Percentiles rank a stretch among this genome's conserved stretches.
Conservation (phyloP, 164 flowering plant species). For the Magnolia officinalis region DNA sequence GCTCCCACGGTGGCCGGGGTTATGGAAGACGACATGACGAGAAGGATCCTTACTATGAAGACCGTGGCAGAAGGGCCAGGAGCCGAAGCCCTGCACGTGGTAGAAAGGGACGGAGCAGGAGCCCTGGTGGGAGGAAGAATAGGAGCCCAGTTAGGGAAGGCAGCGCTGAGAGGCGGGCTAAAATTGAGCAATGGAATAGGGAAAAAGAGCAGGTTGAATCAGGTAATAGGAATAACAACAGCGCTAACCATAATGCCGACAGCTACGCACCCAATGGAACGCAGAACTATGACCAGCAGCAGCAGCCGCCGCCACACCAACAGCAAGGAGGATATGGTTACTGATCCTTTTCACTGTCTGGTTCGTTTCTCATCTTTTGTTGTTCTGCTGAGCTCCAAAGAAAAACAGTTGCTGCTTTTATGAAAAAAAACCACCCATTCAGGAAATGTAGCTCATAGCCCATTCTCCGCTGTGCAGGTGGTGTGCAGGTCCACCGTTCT, state of each 20-base stretch:
- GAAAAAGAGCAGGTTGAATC: conserved; percentile 60
- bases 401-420: not conserved
- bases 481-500: conserved; percentile 60
- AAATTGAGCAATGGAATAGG: conserved; percentile 88
- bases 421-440: conserved; percentile 7
- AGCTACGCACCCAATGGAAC: conserved; percentile 25
- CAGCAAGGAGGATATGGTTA: conserved; percentile 34
- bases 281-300: conserved; percentile 19
- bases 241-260: conserved; percentile 9
- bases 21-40: conserved; percentile 51
- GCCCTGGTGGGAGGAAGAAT: conserved; percentile 62
- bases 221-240: conserved; percentile 17
- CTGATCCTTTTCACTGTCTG: conserved; percentile 26
- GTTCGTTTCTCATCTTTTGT: conserved; percentile 24
- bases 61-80: conserved; percentile 47
- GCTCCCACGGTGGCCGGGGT: conserved; percentile 45
- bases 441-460: conserved; percentile 42
- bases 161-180: conserved; percentile 89
- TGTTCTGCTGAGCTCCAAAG: conserved; percentile 1
- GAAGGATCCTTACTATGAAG: conserved; percentile 37
- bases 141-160: conserved; percentile 78
- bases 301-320: conserved; percentile 13
- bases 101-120: conserved; percentile 59
- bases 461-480: conserved; percentile 73
- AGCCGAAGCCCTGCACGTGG: conserved; percentile 56